Conservation (phyloP, 805 yeast species). For the Metschnikowia borealis region DNA sequence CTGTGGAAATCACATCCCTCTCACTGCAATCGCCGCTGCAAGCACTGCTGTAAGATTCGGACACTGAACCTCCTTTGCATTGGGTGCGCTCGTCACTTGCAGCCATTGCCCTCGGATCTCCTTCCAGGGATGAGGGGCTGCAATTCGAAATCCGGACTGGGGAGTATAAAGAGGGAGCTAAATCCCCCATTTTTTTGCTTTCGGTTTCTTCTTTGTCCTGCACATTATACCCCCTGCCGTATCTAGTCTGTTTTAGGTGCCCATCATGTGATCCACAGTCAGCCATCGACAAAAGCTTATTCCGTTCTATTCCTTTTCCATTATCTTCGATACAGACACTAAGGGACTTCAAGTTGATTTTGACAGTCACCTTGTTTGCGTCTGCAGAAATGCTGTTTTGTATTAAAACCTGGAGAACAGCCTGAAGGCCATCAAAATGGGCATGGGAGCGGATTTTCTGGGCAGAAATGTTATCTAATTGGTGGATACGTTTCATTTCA, state of each 20-base stretch:
- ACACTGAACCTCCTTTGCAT: background rate
- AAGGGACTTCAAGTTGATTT: conserved; percentile 29
- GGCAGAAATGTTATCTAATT: background rate
- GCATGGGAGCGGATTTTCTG: conserved; percentile 29
- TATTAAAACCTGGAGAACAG: conserved; percentile 47
- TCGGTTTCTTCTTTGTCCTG: background rate
- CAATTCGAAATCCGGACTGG: background rate
- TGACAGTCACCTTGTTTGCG: conserved; percentile 37
- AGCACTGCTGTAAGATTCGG: background rate
- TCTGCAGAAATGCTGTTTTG: conserved; percentile 55
- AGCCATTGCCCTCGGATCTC: background rate
- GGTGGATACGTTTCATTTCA: conserved; percentile 2
- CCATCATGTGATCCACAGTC: background rate
- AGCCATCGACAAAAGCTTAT: background rate
- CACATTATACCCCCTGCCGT: background rate
- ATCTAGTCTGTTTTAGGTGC: background rate
- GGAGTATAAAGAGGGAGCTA: background rate
- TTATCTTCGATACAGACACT: conserved; percentile 53
- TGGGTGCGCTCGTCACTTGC: background rate
- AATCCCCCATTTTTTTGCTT: background rate
- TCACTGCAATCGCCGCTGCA: background rate
- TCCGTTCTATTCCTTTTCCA: conserved; percentile 58
- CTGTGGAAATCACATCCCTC: background rate
- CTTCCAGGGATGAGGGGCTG: background rate
- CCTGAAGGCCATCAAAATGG: conserved; percentile 30